Evolutionary conservation across 495 filamentous ascomycete genomes (phyloP).

Genomic region (Diplogelasinospora grovesii): DNA sequence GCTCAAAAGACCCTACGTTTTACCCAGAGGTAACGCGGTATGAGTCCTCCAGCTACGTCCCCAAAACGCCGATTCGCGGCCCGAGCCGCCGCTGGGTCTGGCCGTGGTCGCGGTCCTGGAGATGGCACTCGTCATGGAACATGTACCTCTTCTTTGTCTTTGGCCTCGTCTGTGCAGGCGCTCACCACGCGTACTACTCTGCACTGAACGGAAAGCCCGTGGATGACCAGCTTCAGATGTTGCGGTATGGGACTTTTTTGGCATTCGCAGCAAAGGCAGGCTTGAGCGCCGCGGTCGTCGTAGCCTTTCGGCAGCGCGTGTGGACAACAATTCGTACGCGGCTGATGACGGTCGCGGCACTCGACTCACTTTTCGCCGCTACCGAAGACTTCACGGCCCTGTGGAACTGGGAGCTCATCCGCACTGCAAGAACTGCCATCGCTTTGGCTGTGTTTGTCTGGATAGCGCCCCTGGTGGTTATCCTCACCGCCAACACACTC

Average conservation of each 20-base stretch:
- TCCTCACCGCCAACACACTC: slow-evolving; percentile 33
- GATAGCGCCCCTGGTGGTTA: slow-evolving; percentile 29
- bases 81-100: not conserved
- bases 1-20: too few species aligned
- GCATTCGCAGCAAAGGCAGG: slow-evolving; percentile 32
- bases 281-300: slow-evolving; percentile 24
- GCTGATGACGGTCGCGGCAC: slow-evolving; percentile 24
- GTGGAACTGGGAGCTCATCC: slow-evolving; percentile 27
- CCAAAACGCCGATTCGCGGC: too few species aligned
- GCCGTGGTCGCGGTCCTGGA: too few species aligned
- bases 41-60: too few species aligned
- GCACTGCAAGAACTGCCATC: slow-evolving; percentile 24
- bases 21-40: too few species aligned
- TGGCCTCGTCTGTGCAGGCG: slow-evolving; percentile 27
- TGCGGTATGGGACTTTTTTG: slow-evolving; percentile 31
- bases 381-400: slow-evolving; percentile 26
- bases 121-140: slow-evolving; percentile 21
- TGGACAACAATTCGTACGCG: slow-evolving; percentile 31
- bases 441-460: slow-evolving; percentile 29
- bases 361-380: slow-evolving; percentile 31
- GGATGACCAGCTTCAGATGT: slow-evolving; percentile 28
- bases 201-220: slow-evolving; percentile 23
- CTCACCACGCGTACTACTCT: slow-evolving; percentile 29
- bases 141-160: slow-evolving; percentile 30
- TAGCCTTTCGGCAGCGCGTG: slow-evolving; percentile 28